Evolutionary conservation across 2,329 filamentous ascomycete genomes (phyloP).

Genomic region (Cladophialophora bantiana): DNA sequence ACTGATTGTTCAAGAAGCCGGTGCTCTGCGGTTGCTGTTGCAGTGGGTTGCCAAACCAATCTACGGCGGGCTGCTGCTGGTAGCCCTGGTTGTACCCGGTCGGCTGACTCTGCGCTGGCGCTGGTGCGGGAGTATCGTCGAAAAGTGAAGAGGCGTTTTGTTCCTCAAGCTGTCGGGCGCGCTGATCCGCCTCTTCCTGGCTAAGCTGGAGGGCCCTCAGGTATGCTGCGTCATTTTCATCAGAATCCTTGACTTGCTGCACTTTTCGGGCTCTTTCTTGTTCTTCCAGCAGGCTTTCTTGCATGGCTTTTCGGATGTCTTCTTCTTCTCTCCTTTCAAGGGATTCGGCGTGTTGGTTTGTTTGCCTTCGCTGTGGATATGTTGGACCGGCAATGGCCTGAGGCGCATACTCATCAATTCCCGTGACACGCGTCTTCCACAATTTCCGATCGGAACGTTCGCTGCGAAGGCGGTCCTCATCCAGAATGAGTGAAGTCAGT

Average conservation of each 20-base stretch:
- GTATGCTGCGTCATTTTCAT: slow-evolving; percentile 87
- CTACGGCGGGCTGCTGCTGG: slow-evolving; percentile 93
- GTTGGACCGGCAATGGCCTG: slow-evolving; percentile 52
- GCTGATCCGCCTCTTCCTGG: slow-evolving; percentile 85
- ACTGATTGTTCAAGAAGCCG: slow-evolving; percentile 71
- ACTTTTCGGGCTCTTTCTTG: slow-evolving; percentile 82
- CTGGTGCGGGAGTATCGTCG: slow-evolving; percentile 73
- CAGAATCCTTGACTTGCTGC: slow-evolving; percentile 51
- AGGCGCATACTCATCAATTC: slow-evolving; percentile 79
- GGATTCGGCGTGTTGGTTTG: slow-evolving; percentile 71
- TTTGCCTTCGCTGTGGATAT: slow-evolving; percentile 47
- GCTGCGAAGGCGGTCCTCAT: slow-evolving; percentile 88
- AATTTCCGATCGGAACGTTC: slow-evolving; percentile 90
- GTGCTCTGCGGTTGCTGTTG: slow-evolving; percentile 75
- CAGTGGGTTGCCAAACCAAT: slow-evolving; percentile 96
- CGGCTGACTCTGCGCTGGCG: slow-evolving; percentile 73
- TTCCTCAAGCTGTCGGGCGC: slow-evolving; percentile 84
- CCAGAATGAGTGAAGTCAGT: slow-evolving; percentile 86
- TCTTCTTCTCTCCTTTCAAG: slow-evolving; percentile 73
- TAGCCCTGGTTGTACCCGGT: slow-evolving; percentile 97
- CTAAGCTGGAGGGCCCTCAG: slow-evolving; percentile 95
- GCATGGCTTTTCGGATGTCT: slow-evolving; percentile 74
- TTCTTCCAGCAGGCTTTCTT: slow-evolving; percentile 93
- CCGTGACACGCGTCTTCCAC: slow-evolving; percentile 96
- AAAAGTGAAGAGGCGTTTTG: slow-evolving; percentile 87